These are phyloP conservation scores for Plantago ovata DNA, from an alignment of 257 asterid species.

Conservation along the genomic window DNA sequence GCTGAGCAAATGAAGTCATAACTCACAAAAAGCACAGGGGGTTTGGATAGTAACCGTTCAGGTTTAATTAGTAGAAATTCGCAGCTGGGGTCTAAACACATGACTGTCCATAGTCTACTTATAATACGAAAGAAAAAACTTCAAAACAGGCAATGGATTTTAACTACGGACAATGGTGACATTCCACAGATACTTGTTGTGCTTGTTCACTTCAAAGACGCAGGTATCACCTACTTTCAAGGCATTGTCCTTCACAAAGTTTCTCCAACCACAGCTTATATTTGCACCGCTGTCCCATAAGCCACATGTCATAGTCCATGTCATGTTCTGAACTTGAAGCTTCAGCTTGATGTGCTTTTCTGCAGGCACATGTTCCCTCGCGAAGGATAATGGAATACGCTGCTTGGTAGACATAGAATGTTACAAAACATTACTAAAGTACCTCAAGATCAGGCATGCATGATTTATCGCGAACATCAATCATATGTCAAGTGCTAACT, in stretches of 20 bases:
- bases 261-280: conserved; percentile 10
- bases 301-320: conserved; percentile 4
- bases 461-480: background rate
- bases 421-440: background rate
- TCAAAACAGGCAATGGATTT: background rate
- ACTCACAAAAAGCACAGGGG: no score
- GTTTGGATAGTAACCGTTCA: no score
- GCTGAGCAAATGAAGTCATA: no score
- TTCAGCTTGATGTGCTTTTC: background rate
- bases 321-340: background rate
- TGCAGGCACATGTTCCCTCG: background rate
- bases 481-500: background rate
- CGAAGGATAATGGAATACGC: background rate
- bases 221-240: no score
- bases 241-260: conserved; percentile 22
- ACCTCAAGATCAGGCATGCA: no score
- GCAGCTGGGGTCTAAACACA: no score
- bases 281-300: background rate
- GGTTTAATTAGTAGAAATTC: no score
- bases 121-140: background rate
- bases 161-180: conserved; percentile 4
- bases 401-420: background rate
- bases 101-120: no score
- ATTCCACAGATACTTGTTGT: background rate
- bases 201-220: conserved; percentile 12